These are phyloP conservation scores for Microstegium vimineum DNA, from an alignment of 176 grass and related monocot genomes.

Conservation along the genomic window DNA sequence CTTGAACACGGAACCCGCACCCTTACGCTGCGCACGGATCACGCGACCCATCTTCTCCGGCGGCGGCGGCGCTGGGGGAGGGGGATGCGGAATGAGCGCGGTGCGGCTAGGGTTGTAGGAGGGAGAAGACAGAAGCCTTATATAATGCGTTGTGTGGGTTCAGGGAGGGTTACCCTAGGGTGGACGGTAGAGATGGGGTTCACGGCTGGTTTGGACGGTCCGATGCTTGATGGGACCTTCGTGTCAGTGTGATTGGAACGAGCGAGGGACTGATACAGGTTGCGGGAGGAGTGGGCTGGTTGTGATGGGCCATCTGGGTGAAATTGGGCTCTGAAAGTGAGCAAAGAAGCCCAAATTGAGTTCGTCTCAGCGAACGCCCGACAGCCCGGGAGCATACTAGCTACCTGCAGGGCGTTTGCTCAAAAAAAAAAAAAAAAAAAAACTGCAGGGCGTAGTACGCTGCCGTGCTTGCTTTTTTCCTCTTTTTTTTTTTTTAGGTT, in stretches of 20 bases:
- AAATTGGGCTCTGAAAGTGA: neutral
- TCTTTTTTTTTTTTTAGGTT: neutral
- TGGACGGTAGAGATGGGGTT: slow-evolving; percentile 31
- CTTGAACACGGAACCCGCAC: slow-evolving; percentile 85
- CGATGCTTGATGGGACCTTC: slow-evolving; percentile 6
- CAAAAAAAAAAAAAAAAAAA: too few species aligned
- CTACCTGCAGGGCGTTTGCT: too few species aligned
- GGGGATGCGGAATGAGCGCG: neutral
- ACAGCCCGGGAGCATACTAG: too few species aligned
- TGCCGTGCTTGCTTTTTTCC: neutral
- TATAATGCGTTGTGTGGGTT: neutral
- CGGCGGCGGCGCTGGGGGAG: neutral
- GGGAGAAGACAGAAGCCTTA: neutral
- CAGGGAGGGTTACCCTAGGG: slow-evolving; percentile 14
- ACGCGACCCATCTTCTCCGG: slow-evolving; percentile 72
- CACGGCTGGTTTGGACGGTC: neutral
- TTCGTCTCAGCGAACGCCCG: too few species aligned
- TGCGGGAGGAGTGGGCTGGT: neutral
- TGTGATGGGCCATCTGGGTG: neutral
- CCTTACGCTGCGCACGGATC: slow-evolving; percentile 94
- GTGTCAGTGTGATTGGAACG: neutral
- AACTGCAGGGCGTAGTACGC: too few species aligned
- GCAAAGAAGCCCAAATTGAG: neutral
- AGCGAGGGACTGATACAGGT: neutral
- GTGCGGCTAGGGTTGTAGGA: slow-evolving; percentile 7